These are phyloP conservation scores for Barnettozyma wickerhamii DNA, from an alignment of 805 yeast genomes.

Conservation along the genomic window DNA sequence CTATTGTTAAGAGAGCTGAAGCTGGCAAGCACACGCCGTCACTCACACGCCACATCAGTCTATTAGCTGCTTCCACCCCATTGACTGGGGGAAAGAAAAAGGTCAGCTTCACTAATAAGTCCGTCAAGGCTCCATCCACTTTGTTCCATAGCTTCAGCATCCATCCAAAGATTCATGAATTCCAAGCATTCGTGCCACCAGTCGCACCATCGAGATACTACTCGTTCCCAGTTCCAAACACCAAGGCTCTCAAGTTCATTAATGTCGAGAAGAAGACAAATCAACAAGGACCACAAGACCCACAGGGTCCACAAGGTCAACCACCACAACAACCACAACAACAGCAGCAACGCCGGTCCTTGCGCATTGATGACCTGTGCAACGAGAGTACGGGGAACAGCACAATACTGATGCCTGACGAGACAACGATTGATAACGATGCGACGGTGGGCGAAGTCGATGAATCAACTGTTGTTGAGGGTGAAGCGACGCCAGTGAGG, in stretches of 20 bases:
- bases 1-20: constrained; percentile 3
- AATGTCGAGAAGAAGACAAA: constrained; percentile 2
- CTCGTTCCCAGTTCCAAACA: constrained; percentile 3
- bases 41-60: constrained; percentile 26
- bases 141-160: not conserved
- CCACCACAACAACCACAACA: not conserved
- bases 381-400: constrained; percentile 7
- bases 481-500: constrained; percentile 15
- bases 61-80: constrained; percentile 33
- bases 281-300: not conserved
- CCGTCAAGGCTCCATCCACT: not conserved
- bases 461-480: constrained; percentile 7
- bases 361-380: constrained; percentile 16
- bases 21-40: constrained; percentile 17
- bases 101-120: constrained; percentile 17
- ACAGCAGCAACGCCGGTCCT: constrained; percentile 8
- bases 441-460: too few species aligned
- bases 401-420: constrained; percentile 10
- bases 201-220: not conserved
- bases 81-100: constrained; percentile 21
- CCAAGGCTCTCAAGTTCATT: not conserved
- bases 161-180: constrained; percentile 1
- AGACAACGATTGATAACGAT: too few species aligned
- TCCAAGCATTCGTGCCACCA: constrained; percentile 6
- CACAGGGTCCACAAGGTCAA: constrained; percentile 1